Base-by-base conservation (phyloP, 306 rosid genomes). In the Medicago arabica region DNA sequence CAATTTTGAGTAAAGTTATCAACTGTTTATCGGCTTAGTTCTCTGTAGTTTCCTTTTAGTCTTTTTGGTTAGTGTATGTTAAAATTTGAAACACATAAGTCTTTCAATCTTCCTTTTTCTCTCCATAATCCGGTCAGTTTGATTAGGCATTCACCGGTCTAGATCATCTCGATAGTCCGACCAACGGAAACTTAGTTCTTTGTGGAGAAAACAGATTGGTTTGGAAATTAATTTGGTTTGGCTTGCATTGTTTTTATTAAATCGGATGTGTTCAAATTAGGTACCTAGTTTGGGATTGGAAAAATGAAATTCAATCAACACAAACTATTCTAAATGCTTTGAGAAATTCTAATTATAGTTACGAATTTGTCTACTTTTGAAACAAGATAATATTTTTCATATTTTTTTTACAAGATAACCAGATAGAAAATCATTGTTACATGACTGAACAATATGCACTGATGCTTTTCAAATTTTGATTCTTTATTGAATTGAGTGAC, bases 1-100 rank as follows among this genome's bases (percentile, higher is more conserved):
- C 80, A 81, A 69, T 84, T 85, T 87, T 85, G 87, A 75, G 63
- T 12, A 10, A 14, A 55, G 9, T 41, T 71, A 18, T 62, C 67
- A 17, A 21, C 38, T 18, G 21, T 23, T 54, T 41, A 28, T 17
- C 11, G 39, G 7, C 25, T 73, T 17, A 65, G 43, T 44, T 66
- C 69, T 75, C 43, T 17, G 34, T 49, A 15, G 19, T 39, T 79
- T 58, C 72, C n/a, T 39, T 65, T 65, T 5, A 16, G 41, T 41
- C 11, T 21, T 61, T 61, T 78, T 46, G 15, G 16, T 58, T 14
- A 10, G 54, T 71, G 46, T 31, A 9, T 2, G 15, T 51, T 54
- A 7, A 57, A 25, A 6, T 9, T 36, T 34, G 15, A 57, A 70
- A 18, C 36, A 25, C 28, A 14, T 19, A n/a, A 43, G 54, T 38